Evolutionary conservation across 2,329 filamentous ascomycete species (phyloP), one percentile per base, ranked within the genome.

Genomic region (Ustulina deusta): DNA sequence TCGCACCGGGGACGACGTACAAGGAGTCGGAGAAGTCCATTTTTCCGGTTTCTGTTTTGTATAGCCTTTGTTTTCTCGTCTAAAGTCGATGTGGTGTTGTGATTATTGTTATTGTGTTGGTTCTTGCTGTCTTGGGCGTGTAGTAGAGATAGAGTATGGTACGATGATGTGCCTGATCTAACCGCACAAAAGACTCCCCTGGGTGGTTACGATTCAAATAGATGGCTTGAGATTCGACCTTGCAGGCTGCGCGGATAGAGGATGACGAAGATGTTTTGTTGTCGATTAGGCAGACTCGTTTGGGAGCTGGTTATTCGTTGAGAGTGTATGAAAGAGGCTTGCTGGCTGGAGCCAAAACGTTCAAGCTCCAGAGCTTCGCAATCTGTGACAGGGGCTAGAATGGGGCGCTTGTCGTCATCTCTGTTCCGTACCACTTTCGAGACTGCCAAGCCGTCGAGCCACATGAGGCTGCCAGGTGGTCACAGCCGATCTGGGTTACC

Each of bases 11-110:
- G 44, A 62, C 32, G 71, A 86, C 92, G 84, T 86, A 97, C 93
- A 97, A 97, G 80, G 90, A 90, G 83, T 97, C 93, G 71, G 93
- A 95, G 85, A 94, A 93, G 82, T 97, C 94, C 93, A 97, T 97
- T 73, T 79, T 74, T 68, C 17, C 32, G 36, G 3, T 40, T 42
- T 42, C 38, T 42, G 17, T 40, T n/a, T 25, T 2, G 20, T 15
- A 34, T 34, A 34, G 27, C 17, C 2, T 25, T 11, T 20, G 38
- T 42, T 49, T 49, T 27, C 9, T 52, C 44, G 22, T 68, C 56
- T 15, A 29, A 34, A 17, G 40, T 42, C 17, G 56, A 48, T 54
- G 46, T 29, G 44, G 15, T 40, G 42, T 22, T 22, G 38, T 29
- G 7, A 2, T 52, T 10, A 40, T 27, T 40, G 3, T 13, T 25